phyloP scores from a whole-genome alignment of 768 basidiomycete species.

The Brasilioporus rufonigricans region DNA sequence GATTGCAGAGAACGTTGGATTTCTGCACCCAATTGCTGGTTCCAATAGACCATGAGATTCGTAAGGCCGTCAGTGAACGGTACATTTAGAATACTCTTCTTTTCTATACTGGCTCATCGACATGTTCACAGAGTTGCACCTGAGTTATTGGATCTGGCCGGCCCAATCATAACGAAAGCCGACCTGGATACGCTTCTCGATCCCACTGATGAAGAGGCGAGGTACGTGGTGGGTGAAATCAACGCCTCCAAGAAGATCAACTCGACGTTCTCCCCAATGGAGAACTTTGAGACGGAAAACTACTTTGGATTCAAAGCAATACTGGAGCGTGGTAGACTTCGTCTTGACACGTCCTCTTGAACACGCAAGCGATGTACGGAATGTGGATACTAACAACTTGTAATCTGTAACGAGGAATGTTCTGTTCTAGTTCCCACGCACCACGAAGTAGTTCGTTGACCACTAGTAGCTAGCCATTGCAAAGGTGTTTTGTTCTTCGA shows the following conservation, averaged over 20 bases:
- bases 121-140: not conserved
- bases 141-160: not conserved
- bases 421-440: no score
- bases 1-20: not conserved
- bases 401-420: no score
- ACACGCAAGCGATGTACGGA: no score
- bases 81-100: not conserved
- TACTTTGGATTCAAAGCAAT: not conserved
- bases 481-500: no score
- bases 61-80: not conserved
- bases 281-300: not conserved
- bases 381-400: no score
- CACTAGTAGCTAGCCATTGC: no score
- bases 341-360: no score
- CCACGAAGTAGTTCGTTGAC: no score
- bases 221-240: not conserved
- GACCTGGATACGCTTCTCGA: not conserved
- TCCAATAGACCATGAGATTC: not conserved
- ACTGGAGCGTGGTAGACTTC: not conserved
- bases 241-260: not conserved
- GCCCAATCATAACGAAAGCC: not conserved
- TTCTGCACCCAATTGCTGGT: not conserved
- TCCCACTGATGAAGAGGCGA: not conserved
- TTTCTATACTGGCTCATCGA: not conserved
- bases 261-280: not conserved